Evolutionary conservation across 2,329 filamentous ascomycete genomes (phyloP).

Genomic region (Sclerotinia borealis): DNA sequence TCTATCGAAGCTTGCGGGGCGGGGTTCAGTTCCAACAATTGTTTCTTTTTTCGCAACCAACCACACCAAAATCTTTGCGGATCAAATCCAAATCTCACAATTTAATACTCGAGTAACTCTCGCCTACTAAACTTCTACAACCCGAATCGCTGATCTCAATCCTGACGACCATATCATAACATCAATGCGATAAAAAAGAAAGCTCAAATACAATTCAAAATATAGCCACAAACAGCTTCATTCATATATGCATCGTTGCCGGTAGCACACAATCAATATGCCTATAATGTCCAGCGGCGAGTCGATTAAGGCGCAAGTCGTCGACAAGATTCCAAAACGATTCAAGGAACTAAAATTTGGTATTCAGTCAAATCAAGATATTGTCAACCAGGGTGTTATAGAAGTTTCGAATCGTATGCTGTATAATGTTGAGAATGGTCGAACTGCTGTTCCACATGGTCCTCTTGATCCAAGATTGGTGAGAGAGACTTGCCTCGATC

Average conservation of each 20-base stretch:
- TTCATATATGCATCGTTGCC: conserved; percentile 1
- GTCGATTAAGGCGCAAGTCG: conserved; percentile 75
- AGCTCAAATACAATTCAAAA: not conserved
- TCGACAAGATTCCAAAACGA: conserved; percentile 81
- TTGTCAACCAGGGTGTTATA: conserved; percentile 89
- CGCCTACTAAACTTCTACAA: not conserved
- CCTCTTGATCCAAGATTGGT: conserved; percentile 79
- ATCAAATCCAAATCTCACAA: not conserved
- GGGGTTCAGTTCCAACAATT: not conserved
- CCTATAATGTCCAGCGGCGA: conserved; percentile 23
- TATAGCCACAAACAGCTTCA: not conserved
- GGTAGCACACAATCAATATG: conserved; percentile 16
- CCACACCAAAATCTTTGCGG: conserved; percentile 9
- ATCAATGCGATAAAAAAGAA: conserved; percentile 5
- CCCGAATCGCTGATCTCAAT: not conserved
- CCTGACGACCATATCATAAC: not conserved
- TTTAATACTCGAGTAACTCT: not conserved
- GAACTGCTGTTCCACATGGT: conserved; percentile 72
- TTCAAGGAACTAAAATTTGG: conserved; percentile 94
- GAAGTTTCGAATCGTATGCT: conserved; percentile 92
- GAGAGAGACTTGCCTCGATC: conserved; percentile 19
- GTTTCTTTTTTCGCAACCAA: conserved; percentile 12
- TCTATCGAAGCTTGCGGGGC: conserved; percentile 10
- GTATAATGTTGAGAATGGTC: conserved; percentile 80
- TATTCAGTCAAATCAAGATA: conserved; percentile 87